phyloP scores from a whole-genome alignment of 2,329 filamentous ascomycete genomes.

The Aureobasidium lini region DNA sequence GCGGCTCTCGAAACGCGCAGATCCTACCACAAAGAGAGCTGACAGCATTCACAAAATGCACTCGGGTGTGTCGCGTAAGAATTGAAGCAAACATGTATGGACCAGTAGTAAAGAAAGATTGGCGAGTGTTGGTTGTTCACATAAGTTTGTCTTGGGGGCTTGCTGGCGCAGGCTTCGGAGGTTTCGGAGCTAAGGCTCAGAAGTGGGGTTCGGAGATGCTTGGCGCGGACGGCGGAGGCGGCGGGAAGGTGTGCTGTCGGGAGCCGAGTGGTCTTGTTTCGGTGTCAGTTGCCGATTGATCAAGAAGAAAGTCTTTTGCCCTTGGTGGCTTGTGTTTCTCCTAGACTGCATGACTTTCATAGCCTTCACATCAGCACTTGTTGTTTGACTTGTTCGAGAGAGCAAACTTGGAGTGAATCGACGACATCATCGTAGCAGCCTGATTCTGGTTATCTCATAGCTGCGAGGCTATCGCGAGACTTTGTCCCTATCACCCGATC shows the following conservation, averaged over 20 bases:
- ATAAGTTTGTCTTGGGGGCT: background rate
- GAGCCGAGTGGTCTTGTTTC: background rate
- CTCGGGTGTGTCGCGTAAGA: background rate
- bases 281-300: background rate
- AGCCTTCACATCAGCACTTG: background rate
- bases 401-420: background rate
- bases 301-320: background rate
- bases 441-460: background rate
- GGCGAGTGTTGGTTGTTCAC: background rate
- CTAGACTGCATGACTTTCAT: background rate
- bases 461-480: background rate
- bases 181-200: background rate
- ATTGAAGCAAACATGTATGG: background rate
- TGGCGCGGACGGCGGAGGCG: background rate
- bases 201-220: background rate
- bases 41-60: background rate
- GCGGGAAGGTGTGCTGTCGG: background rate
- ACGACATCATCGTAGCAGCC: constrained; percentile 2
- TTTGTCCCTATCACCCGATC: background rate
- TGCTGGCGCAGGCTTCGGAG: background rate
- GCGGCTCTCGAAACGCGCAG: background rate
- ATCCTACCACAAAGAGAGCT: background rate
- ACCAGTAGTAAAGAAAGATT: background rate
- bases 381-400: background rate
- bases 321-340: background rate